phyloP scores from a whole-genome alignment of 345 rosid genomes.

The Lagerstroemia speciosa region DNA sequence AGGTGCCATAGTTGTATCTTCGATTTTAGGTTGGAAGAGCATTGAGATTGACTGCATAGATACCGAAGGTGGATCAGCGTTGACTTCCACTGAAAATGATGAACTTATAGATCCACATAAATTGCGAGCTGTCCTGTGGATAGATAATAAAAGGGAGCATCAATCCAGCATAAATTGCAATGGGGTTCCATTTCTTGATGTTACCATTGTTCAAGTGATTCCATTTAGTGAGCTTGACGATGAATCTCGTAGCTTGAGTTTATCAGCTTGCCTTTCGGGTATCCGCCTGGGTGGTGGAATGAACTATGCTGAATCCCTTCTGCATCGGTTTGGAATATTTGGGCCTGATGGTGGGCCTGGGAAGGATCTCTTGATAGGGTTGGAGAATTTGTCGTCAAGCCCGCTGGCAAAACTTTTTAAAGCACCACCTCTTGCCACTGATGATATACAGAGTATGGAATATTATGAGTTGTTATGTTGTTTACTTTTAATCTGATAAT shows the following conservation, averaged over 20 bases:
- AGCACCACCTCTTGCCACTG: conserved; percentile 40
- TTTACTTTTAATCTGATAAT: conserved; percentile 26
- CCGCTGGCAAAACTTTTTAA: conserved; percentile 82
- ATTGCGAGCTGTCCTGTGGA: conserved; percentile 85
- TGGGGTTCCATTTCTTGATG: conserved; percentile 58
- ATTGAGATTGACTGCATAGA: conserved; percentile 83
- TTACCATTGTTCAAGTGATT: conserved; percentile 67
- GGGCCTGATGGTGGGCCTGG: conserved; percentile 96
- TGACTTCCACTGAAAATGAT: conserved; percentile 27
- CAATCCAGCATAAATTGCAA: conserved; percentile 26
- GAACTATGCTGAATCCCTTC: conserved; percentile 78
- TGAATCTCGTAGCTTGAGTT: conserved; percentile 77
- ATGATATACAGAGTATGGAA: conserved; percentile 30
- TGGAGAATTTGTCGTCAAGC: conserved; percentile 67
- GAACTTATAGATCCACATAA: conserved; percentile 36
- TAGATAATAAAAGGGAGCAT: conserved; percentile 43
- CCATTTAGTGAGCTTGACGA: conserved; percentile 75
- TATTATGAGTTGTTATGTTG: conserved; percentile 1
- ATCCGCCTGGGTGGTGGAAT: conserved; percentile 95
- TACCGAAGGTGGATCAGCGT: conserved; percentile 30
- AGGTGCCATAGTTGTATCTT: conserved; percentile 91
- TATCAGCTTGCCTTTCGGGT: conserved; percentile 78
- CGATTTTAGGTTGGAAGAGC: conserved; percentile 62
- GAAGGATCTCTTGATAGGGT: conserved; percentile 67
- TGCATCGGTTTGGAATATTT: conserved; percentile 89